A percentile compares a stretch with the other conserved stretches of the same genome.
Conservation (phyloP, 2,329 filamentous ascomycete genomes). For the Talaromyces sp. region DNA sequence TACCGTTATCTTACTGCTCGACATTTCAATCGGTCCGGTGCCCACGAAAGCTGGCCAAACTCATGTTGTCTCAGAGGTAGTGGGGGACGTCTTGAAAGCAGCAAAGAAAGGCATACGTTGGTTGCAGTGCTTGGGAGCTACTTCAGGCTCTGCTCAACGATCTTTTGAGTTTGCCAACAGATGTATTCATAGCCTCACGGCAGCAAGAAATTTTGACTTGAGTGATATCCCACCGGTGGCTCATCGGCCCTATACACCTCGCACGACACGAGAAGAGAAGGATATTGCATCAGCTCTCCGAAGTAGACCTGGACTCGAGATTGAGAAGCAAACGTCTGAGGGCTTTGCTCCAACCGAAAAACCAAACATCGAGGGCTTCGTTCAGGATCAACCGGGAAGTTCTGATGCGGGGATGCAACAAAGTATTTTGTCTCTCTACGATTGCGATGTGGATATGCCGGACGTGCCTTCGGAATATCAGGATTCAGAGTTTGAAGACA, state of each 20-base stretch:
- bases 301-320: neutral
- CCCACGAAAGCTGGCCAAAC: neutral
- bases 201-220: neutral
- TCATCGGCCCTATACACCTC: neutral
- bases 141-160: slow-evolving; percentile 1
- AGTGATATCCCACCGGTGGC: neutral
- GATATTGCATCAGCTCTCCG: neutral
- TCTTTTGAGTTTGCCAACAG: neutral
- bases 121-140: neutral
- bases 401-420: neutral
- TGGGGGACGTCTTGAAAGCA: neutral
- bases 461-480: neutral
- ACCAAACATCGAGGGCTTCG: neutral
- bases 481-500: neutral
- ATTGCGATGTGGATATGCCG: neutral
- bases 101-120: neutral
- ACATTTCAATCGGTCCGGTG: slow-evolving; percentile 3
- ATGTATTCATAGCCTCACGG: neutral
- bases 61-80: neutral
- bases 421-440: neutral
- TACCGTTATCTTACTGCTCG: slow-evolving; percentile 1
- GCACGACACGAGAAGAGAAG: neutral
- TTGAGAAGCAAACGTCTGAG: neutral
- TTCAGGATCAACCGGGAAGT: neutral
- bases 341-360: neutral